phyloP scores from a whole-genome alignment of 208 protist species.

The Naegleria fowleri region DNA sequence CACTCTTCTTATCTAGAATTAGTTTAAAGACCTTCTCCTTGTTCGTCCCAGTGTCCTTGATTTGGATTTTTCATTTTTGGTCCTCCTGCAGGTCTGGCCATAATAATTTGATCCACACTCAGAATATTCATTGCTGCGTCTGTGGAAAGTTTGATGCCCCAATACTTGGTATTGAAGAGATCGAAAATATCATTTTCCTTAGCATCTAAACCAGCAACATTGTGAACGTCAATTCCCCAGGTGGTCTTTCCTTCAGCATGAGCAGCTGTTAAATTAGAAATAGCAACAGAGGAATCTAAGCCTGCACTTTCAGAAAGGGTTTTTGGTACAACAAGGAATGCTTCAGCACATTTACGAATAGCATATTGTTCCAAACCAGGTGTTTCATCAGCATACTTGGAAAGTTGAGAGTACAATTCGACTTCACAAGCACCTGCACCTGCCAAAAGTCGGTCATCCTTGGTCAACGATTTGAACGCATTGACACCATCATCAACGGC shows the following conservation, averaged over 20 bases:
- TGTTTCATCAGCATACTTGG: constrained; percentile 71
- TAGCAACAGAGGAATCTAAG: constrained; percentile 84
- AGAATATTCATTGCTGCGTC: constrained; percentile 94
- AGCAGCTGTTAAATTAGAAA: constrained; percentile 88
- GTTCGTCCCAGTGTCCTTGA: constrained; percentile 15
- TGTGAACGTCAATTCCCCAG: constrained; percentile 86
- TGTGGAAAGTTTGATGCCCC: constrained; percentile 86
- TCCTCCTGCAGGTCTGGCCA: constrained; percentile 92
- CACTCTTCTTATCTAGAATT: no score
- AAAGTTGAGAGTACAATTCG: constrained; percentile 64
- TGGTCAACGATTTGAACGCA: constrained; percentile 89
- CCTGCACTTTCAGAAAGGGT: constrained; percentile 97
- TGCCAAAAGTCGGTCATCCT: constrained; percentile 85
- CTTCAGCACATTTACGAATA: constrained; percentile 93
- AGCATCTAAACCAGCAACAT: constrained; percentile 66
- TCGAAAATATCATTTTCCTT: constrained; percentile 81
- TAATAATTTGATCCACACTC: constrained; percentile 90
- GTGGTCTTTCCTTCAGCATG: constrained; percentile 81
- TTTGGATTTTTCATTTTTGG: constrained; percentile 67
- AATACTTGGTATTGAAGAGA: constrained; percentile 78
- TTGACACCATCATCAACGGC: constrained; percentile 97
- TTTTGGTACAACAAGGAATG: constrained; percentile 92
- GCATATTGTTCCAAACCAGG: constrained; percentile 96
- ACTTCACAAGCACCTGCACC: constrained; percentile 97
- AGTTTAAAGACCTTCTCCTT: constrained; percentile 17